A percentile compares a stretch with the other conserved stretches of the same genome.
Conservation (phyloP, 2,329 filamentous ascomycete genomes). For the Amesomyces nigricolor region DNA sequence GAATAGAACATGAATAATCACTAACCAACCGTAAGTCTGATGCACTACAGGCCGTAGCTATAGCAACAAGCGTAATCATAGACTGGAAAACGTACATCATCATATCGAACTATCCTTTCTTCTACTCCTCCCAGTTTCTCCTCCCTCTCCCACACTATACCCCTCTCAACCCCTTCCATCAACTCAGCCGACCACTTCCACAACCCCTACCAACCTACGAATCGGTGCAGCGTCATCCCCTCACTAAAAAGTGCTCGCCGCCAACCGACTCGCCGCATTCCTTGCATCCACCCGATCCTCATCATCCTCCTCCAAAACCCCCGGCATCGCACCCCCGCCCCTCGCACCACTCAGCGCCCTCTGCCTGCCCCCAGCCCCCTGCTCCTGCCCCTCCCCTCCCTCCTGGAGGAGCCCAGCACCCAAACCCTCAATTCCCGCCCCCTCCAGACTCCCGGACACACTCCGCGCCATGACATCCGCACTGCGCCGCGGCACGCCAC, state of each 20-base stretch:
- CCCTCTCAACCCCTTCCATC: too few species aligned
- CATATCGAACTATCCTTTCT: too few species aligned
- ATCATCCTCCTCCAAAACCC: slow-evolving; percentile 72
- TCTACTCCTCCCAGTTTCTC: too few species aligned
- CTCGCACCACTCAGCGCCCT: slow-evolving; percentile 33
- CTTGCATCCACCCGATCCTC: slow-evolving; percentile 91
- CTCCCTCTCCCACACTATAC: too few species aligned
- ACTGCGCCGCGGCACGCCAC: slow-evolving; percentile 77
- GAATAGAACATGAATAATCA: background rate
- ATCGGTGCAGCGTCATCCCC: background rate
- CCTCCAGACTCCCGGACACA: slow-evolving; percentile 57
- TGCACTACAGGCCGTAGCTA: background rate
- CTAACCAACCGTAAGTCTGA: background rate
- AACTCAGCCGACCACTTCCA: too few species aligned
- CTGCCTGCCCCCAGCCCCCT: slow-evolving; percentile 33
- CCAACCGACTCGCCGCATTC: slow-evolving; percentile 90
- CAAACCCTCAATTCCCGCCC: slow-evolving; percentile 54
- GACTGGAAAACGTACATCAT: background rate
- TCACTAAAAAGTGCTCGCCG: slow-evolving; percentile 79
- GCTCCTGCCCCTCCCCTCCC: slow-evolving; percentile 36
- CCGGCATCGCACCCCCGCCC: slow-evolving; percentile 40
- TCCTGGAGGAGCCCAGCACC: slow-evolving; percentile 34
- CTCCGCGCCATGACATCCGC: slow-evolving; percentile 69
- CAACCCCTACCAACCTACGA: too few species aligned
- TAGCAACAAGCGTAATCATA: background rate